Evolutionary conservation across 169 alveolate genomes (phyloP).

Genomic region (Besnoitia besnoiti): DNA sequence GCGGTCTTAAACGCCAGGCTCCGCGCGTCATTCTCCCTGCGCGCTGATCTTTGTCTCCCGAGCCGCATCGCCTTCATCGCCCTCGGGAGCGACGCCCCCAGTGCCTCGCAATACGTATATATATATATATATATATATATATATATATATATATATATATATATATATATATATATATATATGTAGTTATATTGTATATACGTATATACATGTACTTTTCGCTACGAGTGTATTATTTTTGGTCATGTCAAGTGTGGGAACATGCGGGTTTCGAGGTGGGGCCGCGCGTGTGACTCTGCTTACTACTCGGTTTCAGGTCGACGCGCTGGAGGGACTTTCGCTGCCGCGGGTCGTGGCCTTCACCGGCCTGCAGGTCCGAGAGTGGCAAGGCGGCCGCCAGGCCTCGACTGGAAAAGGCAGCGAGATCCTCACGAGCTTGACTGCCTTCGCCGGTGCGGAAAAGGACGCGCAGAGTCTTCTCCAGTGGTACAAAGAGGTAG

Average conservation of each 20-base stretch:
- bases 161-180: too few relatives aligned
- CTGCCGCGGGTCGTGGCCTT: conserved; percentile 47
- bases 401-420: conserved; percentile 52
- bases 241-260: too few relatives aligned
- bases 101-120: background rate
- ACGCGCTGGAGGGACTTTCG: conserved; percentile 23
- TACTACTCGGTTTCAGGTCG: background rate
- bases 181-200: background rate
- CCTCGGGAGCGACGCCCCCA: background rate
- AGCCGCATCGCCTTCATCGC: too few relatives aligned
- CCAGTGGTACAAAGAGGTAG: conserved; percentile 63
- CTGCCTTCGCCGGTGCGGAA: conserved; percentile 24
- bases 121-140: too few relatives aligned
- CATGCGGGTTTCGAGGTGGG: too few relatives aligned
- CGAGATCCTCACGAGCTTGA: conserved; percentile 28
- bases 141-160: too few relatives aligned
- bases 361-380: conserved; percentile 58
- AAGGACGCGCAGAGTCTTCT: conserved; percentile 29
- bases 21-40: too few relatives aligned
- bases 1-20: too few relatives aligned
- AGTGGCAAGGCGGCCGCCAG: conserved; percentile 60
- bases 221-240: background rate
- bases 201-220: background rate
- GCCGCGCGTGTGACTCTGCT: background rate
- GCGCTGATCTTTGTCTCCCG: too few relatives aligned